Base-by-base conservation (phyloP, 441 rosid genomes). In the Hura crepitans region DNA sequence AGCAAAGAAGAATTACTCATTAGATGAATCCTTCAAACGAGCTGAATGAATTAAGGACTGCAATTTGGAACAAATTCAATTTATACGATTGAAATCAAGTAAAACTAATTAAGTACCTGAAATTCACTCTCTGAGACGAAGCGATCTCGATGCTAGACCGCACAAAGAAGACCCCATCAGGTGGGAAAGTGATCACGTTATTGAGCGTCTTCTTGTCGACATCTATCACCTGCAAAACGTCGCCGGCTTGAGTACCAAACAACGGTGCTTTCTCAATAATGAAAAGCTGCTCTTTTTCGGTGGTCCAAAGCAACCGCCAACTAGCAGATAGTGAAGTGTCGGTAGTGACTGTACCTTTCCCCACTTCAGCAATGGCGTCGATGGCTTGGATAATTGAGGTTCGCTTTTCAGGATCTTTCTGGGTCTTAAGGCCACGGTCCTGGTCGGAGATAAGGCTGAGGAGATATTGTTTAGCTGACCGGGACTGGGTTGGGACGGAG, bases 221-320 rank as follows among this genome's bases (percentile, higher is more conserved):
- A 70, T 93, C 93, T 72, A 93, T 91, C 69, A 89, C 98, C 88
- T 93, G 98, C 76, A 93, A 79, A 55, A 93, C 90, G 66, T 88
- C 98, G 23, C 97, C 98, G 18, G 93, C 81, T 67, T 69, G 72
- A 0, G 93, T 89, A 13, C 97, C 92, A 35, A 93, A 85, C 78
- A 90, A 28, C 31, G 85, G 80, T 18, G 97, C 92, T 66, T 86
- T 89, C 85, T 91, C 95, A 57, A 93, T 79, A 57, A 93, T 89
- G 85, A 86, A 93, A 6, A 93, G 88, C 79, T 89, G 98, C 79
- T 91, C 98, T 79, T 89, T 93, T 89, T 93, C 98, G 62, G 98
- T 89, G 33, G 96, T 91, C 97, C 98, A 93, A 58, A 88, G 84
- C 63, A 91, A 78, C 61, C 98, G 78, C 97, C 98, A 93, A 59